A percentile compares a stretch with the other conserved stretches of the same genome.
These are phyloP conservation scores for Fusarium sp. DNA, from an alignment of 2,329 filamentous ascomycete species.

Conservation along the genomic window DNA sequence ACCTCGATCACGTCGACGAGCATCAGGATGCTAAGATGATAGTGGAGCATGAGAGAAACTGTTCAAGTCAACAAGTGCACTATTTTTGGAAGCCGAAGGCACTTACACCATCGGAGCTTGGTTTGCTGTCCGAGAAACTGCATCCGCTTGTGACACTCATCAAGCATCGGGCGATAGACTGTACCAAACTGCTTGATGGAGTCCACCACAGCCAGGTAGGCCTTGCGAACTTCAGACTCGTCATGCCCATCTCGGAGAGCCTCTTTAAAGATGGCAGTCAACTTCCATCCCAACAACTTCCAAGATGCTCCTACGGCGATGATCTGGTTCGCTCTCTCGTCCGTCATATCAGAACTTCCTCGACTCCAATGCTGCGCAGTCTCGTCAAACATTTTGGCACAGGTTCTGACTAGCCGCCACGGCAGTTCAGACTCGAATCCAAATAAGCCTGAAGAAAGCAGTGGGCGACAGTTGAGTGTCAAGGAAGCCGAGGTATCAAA, in stretches of 20 bases:
- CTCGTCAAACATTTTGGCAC: slow-evolving; percentile 47
- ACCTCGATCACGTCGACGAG: slow-evolving; percentile 47
- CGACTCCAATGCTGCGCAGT: slow-evolving; percentile 42
- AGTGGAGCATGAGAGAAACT: slow-evolving; percentile 51
- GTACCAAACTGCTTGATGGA: slow-evolving; percentile 45
- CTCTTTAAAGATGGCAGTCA: slow-evolving; percentile 49
- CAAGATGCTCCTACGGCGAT: slow-evolving; percentile 45
- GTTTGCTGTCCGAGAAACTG: slow-evolving; percentile 48
- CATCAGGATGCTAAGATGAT: slow-evolving; percentile 49
- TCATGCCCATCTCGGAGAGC: slow-evolving; percentile 48
- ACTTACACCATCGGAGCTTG: slow-evolving; percentile 49
- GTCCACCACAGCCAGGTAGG: slow-evolving; percentile 41
- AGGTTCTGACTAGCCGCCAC: slow-evolving; percentile 45
- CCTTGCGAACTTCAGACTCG: slow-evolving; percentile 44
- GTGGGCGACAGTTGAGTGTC: slow-evolving; percentile 54
- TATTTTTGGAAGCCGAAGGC: rapidly evolving
- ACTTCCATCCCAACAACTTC: slow-evolving; percentile 49
- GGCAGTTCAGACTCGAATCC: slow-evolving; percentile 47
- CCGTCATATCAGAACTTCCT: slow-evolving; percentile 43
- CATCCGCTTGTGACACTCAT: slow-evolving; percentile 48
- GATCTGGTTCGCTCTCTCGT: slow-evolving; percentile 49
- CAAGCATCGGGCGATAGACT: slow-evolving; percentile 44
- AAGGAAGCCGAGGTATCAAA: slow-evolving; percentile 57
- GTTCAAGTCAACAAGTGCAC: not conserved
- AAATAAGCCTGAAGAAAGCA: slow-evolving; percentile 54